Base-by-base conservation (phyloP, 192 early-diverging fungal genomes). In the Backusella tarrabulga region DNA sequence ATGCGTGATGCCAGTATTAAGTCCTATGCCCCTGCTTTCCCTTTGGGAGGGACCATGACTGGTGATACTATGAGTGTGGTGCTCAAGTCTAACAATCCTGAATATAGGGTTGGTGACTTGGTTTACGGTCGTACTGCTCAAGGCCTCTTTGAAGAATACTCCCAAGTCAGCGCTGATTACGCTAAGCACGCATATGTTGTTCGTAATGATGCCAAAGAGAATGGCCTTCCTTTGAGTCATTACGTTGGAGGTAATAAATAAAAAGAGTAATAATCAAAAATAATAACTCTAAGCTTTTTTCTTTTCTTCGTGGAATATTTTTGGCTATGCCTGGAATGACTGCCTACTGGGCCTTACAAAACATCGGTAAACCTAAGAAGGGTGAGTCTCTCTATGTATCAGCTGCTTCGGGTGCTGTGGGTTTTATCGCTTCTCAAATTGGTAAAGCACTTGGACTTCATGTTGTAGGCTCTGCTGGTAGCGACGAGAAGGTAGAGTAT, bases 361-460 rank as follows among this genome's bases (percentile, higher is more conserved):
- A 83, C 3, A 80, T 92, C 23, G 94, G 91, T 29, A 78, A 93
- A 72, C 91, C 93, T 71, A 94, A 94, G 81, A 81, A 83, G 1
- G 95, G 95, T 23, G 95, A 98, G 74, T 96, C 93, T 0, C 81
- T 96, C 21, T 95, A 90, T 70, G 87, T 98, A 26, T 92, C 89
- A 50, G 94, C 92, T 14, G 97, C 95, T 0, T 86, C 93, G 8
- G 95, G 92, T 40, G 73, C 73, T 41, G 93, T 95, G 2, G 94
- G 85, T 79, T 90, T 85, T 40, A 36, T 88, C 7, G 88, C 94
- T 1, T 92, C 94, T 63, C 94, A 97, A 81, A 86, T 97, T 15
- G 93, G 89, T 68, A 95, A 93, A 76, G 81, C 86, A 19, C 81
- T 86, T 54, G 97, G 95, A 1, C 86, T 92, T 68, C 84, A 81